A percentile compares a stretch with the other conserved stretches of the same genome.
phyloP scores from a whole-genome alignment of 306 rosid genomes.

The Sicyos edulis region DNA sequence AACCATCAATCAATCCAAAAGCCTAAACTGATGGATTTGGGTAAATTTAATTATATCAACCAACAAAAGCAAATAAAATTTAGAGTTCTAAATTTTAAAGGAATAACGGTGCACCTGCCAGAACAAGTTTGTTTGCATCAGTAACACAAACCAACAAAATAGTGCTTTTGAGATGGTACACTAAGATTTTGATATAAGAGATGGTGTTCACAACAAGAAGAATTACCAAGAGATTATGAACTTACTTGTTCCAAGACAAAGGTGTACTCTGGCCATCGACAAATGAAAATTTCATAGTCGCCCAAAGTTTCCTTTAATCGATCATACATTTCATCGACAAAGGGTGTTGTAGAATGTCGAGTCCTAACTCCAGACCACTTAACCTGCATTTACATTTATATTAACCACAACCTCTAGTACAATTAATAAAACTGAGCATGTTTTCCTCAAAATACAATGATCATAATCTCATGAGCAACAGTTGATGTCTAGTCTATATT shows the following conservation, averaged over 20 bases:
- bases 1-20: too few relatives aligned
- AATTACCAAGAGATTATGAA: conserved; percentile 15
- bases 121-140: too few relatives aligned
- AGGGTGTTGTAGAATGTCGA: conserved; percentile 92
- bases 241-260: conserved; percentile 78
- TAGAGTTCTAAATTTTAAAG: not conserved
- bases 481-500: not conserved
- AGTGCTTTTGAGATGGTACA: too few relatives aligned
- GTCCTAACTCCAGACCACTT: conserved; percentile 98
- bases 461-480: not conserved
- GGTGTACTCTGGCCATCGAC: conserved; percentile 96
- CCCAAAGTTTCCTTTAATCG: conserved; percentile 79
- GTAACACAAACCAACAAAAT: too few relatives aligned
- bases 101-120: not conserved
- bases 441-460: not conserved
- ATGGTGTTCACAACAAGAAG: not conserved
- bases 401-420: too few relatives aligned
- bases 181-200: not conserved
- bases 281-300: conserved; percentile 80
- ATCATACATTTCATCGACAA: conserved; percentile 93
- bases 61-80: too few relatives aligned
- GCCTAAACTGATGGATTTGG: too few relatives aligned
- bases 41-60: too few relatives aligned
- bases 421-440: too few relatives aligned
- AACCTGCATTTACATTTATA: conserved; percentile 48